Evolutionary conservation across 441 rosid species (phyloP).

Genomic region (Gossypium gossypioides): DNA sequence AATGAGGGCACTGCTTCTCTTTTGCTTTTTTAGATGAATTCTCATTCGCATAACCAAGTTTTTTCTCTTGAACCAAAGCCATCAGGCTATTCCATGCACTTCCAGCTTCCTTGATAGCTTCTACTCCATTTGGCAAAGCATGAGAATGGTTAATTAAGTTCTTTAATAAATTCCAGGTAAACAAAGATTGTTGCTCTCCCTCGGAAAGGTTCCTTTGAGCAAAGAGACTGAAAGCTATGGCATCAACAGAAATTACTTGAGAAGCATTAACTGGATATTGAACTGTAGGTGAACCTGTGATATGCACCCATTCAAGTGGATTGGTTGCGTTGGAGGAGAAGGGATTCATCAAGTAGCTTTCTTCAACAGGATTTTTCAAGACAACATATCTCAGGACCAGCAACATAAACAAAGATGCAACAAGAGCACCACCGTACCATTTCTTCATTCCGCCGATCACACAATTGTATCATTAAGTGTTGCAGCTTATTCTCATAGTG

Average conservation of each 20-base stretch:
- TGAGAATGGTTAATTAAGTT: slow-evolving; percentile 56
- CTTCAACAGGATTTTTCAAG: slow-evolving; percentile 48
- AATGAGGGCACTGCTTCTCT: slow-evolving; percentile 80
- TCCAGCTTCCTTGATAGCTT: slow-evolving; percentile 82
- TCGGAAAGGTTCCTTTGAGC: slow-evolving; percentile 45
- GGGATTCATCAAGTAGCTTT: slow-evolving; percentile 36
- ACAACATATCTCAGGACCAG: slow-evolving; percentile 54
- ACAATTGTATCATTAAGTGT: slow-evolving; percentile 16
- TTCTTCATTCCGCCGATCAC: slow-evolving; percentile 57
- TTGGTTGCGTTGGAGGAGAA: slow-evolving; percentile 42
- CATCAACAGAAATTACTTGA: slow-evolving; percentile 47
- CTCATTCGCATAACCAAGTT: slow-evolving; percentile 33
- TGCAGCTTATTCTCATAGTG: slow-evolving; percentile 10
- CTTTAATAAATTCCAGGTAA: slow-evolving; percentile 63
- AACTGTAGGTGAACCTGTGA: slow-evolving; percentile 40
- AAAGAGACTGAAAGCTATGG: slow-evolving; percentile 44
- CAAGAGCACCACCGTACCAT: slow-evolving; percentile 59
- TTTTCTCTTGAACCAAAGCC: slow-evolving; percentile 60
- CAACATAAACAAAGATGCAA: slow-evolving; percentile 68
- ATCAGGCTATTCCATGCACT: slow-evolving; percentile 74
- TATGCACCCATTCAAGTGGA: slow-evolving; percentile 65
- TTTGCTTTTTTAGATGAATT: slow-evolving; percentile 37
- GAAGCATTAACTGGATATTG: slow-evolving; percentile 46
- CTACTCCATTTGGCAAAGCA: slow-evolving; percentile 58
- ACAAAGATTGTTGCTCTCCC: slow-evolving; percentile 55